phyloP scores from a whole-genome alignment of 2,329 filamentous ascomycete species.

The Decorospora gaudefroyi region DNA sequence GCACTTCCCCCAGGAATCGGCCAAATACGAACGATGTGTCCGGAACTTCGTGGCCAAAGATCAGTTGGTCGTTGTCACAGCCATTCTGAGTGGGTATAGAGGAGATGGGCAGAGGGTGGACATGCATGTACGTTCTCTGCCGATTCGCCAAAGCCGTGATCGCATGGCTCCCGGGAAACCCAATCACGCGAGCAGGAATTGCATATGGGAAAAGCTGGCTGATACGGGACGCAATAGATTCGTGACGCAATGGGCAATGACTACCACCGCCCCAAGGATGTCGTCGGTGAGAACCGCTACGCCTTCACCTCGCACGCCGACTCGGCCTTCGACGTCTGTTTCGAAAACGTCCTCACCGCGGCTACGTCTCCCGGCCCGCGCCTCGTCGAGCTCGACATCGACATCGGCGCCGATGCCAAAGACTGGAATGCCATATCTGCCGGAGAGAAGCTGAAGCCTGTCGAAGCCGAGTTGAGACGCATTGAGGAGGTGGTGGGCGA shows the following conservation, averaged over 20 bases:
- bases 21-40: conserved; percentile 81
- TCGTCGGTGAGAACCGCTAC: conserved; percentile 87
- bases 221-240: conserved; percentile 64
- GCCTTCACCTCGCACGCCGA: conserved; percentile 93
- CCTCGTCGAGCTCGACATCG: conserved; percentile 87
- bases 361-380: conserved; percentile 56
- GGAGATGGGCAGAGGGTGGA: conserved; percentile 93
- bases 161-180: not conserved
- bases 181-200: not conserved
- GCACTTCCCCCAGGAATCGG: conserved; percentile 63
- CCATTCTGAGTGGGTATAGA: conserved; percentile 79
- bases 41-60: conserved; percentile 93
- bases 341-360: conserved; percentile 75
- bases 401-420: conserved; percentile 95
- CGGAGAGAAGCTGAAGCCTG: conserved; percentile 94
- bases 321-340: conserved; percentile 94
- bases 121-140: conserved; percentile 74
- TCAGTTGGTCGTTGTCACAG: conserved; percentile 93
- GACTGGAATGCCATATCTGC: conserved; percentile 98
- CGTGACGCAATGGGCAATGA: conserved; percentile 94
- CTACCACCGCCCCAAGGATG: conserved; percentile 87
- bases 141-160: not conserved
- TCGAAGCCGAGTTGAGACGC: conserved; percentile 90
- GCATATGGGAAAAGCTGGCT: not conserved
- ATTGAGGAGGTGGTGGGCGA: conserved; percentile 90